Evolutionary conservation across 2,329 filamentous ascomycete species (phyloP), one percentile per base, ranked within the genome.

Genomic region (Cadophora luteo-olivacea): DNA sequence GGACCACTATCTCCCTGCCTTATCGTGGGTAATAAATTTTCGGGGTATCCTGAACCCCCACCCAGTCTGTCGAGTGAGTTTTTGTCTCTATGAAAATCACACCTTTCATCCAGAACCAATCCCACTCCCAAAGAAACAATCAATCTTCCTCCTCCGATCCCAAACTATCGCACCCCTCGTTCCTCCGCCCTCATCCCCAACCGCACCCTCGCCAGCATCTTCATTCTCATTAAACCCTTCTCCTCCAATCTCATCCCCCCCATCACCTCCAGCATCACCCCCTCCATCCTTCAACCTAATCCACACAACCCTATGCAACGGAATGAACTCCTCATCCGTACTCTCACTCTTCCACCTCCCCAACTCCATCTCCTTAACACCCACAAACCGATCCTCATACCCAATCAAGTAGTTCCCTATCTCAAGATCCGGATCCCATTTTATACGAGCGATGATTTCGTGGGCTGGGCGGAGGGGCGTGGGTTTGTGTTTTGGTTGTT

Each of bases 271-370:
- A 36, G 33, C 11, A 25, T 63, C 69, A 67, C 87, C 85, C 22
- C 57, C 68, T 68, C 87, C 85, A 67, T 82, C 84, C 75, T 78
- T 82, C 12, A 83, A 81, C 77, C 84, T 86, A 73, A 90, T 89
- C 76, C 87, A 89, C 64, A 88, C 75, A 69, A 90, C 87, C 12
- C 88, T 81, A 74, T 90, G 88, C 77, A 89, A 86, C 12, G 88
- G 87, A 66, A 90, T 89, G 74, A 89, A 90, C 77, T 90, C 88
- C 69, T 90, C 87, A 70, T 90, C 86, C 38, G 87, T 89, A 77
- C 86, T 84, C 73, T 89, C 87, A 19, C 80, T 81, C 79, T 86
- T 88, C 88, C 88, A 90, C 36, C 81, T 79, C 63, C 83, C 84
- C 5, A 89, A 77, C 1, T 81, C 75, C 70, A 84, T 85, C 77